Conservation (phyloP, 768 basidiomycete species). For the Agrocybe chaxingu region DNA sequence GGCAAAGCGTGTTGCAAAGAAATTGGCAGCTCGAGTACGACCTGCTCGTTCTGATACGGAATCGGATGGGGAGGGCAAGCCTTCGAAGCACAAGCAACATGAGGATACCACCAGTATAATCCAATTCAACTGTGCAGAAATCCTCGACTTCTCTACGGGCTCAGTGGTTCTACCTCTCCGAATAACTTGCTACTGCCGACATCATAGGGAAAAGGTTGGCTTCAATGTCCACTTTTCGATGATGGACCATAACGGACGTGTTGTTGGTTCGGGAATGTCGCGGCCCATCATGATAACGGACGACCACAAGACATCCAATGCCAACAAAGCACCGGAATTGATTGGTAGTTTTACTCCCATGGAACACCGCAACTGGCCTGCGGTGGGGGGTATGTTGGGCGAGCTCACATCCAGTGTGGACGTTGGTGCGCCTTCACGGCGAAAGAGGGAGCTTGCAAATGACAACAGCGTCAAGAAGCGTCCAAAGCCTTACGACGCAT, state of each 20-base stretch:
- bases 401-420: conserved; percentile 29
- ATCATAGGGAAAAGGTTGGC: conserved; percentile 95
- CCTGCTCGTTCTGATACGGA: conserved; percentile 78
- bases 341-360: conserved; percentile 28
- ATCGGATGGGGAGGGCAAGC: conserved; percentile 48
- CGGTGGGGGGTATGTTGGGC: conserved; percentile 23
- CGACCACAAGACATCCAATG: conserved; percentile 85
- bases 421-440: conserved; percentile 41
- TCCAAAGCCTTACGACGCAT: conserved; percentile 66
- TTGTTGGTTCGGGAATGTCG: conserved; percentile 79
- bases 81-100: conserved; percentile 43
- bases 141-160: conserved; percentile 85
- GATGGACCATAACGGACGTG: conserved; percentile 72
- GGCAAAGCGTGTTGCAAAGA: conserved; percentile 89
- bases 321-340: conserved; percentile 30
- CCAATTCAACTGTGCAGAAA: conserved; percentile 92
- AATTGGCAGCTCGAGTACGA: conserved; percentile 79
- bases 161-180: conserved; percentile 88
- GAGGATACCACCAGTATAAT: conserved; percentile 84
- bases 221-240: conserved; percentile 90
- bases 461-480: conserved; percentile 46
- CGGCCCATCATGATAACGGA: conserved; percentile 98
- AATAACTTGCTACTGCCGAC: conserved; percentile 97
- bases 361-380: conserved; percentile 50
- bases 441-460: conserved; percentile 39